phyloP scores from a whole-genome alignment of 148 eudicot species.

The Chenopodium album region DNA sequence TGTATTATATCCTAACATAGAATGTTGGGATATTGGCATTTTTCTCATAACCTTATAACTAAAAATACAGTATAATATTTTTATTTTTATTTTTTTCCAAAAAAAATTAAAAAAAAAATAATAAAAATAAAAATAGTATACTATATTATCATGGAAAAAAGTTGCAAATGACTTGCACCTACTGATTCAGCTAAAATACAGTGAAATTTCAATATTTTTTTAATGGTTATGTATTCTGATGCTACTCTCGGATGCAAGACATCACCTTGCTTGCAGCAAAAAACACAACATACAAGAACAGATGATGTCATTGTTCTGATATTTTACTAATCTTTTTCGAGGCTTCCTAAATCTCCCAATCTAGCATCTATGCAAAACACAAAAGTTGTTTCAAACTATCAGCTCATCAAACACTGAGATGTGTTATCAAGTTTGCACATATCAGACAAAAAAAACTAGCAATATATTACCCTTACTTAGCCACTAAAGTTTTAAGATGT shows the following conservation, averaged over 20 bases:
- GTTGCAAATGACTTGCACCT: not conserved
- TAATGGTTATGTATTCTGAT: not conserved
- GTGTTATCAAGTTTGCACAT: not conserved
- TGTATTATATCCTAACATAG: no score
- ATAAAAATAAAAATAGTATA: no score
- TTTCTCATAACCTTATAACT: no score
- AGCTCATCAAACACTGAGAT: not conserved
- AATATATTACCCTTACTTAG: not conserved
- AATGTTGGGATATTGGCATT: no score
- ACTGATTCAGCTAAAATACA: not conserved
- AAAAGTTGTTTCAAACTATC: not conserved
- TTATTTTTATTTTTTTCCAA: no score
- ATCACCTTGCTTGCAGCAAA: not conserved
- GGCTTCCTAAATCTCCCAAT: not conserved
- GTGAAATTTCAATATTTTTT: not conserved
- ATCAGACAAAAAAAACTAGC: not conserved
- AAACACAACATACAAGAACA: not conserved
- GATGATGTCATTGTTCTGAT: not conserved
- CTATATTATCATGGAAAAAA: not conserved
- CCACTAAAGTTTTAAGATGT: constrained; percentile 23
- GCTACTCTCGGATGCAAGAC: not conserved
- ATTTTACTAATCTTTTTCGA: not conserved
- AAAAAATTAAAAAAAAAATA: no score
- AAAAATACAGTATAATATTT: no score
- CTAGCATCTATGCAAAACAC: not conserved